Percentiles rank a stretch among this genome's conserved stretches.
Conservation (phyloP, 2,329 filamentous ascomycete genomes). For the Zymoseptoria crescenta region DNA sequence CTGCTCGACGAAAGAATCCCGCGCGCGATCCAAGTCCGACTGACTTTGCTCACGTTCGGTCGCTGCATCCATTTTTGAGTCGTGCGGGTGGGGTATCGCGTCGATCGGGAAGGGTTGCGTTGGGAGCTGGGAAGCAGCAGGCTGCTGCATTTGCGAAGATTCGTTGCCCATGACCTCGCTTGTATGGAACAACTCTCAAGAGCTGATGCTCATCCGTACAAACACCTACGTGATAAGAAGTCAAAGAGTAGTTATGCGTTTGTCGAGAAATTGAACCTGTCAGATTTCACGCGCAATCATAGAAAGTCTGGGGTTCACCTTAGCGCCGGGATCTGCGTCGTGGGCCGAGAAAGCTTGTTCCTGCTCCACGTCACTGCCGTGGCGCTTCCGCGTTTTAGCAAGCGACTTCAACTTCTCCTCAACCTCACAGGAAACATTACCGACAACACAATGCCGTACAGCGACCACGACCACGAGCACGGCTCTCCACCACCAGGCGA, state of each 20-base stretch:
- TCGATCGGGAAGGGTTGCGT: not conserved
- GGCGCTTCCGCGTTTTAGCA: not conserved
- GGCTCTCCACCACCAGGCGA: constrained; percentile 20
- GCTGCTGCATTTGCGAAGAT: constrained; percentile 9
- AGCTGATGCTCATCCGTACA: not conserved
- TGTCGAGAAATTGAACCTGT: not conserved
- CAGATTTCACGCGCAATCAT: not conserved
- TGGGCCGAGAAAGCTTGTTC: not conserved
- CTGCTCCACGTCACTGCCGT: not conserved
- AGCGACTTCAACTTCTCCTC: not conserved
- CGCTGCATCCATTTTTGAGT: not conserved
- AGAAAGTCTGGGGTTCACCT: not conserved
- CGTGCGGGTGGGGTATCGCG: not conserved
- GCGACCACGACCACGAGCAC: constrained; percentile 11
- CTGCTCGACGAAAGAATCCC: not conserved
- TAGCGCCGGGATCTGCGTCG: not conserved
- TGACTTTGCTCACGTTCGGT: not conserved
- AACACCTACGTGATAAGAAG: not conserved
- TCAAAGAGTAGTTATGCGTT: not conserved
- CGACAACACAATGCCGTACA: constrained; percentile 8
- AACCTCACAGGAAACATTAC: not conserved
- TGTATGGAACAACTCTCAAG: not conserved
- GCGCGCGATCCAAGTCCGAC: constrained; percentile 2
- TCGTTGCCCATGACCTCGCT: constrained; percentile 7
- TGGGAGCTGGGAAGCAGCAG: constrained; percentile 2